Conservation (phyloP, 2,329 filamentous ascomycete genomes). For the Rosellinia necatrix region DNA sequence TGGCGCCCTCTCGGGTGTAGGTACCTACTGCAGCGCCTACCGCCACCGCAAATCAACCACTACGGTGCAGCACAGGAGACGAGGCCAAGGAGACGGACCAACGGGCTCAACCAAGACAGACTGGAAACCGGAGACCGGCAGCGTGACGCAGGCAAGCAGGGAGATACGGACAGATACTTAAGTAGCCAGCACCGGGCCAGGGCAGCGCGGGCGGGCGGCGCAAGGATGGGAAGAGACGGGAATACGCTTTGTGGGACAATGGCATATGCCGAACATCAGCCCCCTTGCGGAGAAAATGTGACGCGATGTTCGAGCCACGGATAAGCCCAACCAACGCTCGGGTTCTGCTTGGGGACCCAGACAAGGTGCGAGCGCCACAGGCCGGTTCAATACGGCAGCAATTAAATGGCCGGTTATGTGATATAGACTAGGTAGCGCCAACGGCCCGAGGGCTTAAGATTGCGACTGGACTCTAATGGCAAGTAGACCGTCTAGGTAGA, state of each 20-base stretch:
- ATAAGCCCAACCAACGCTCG: too few species aligned
- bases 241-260: constrained; percentile 26
- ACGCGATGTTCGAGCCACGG: constrained; percentile 20
- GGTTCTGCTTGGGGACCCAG: too few species aligned
- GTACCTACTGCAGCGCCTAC: background rate
- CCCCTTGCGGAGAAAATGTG: constrained; percentile 24
- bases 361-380: too few species aligned
- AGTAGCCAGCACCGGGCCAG: constrained; percentile 17
- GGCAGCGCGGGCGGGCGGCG: constrained; percentile 8
- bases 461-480: background rate
- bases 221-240: constrained; percentile 20
- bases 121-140: constrained; percentile 29
- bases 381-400: constrained; percentile 9
- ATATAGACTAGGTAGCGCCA: background rate
- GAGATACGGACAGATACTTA: too few species aligned
- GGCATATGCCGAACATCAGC: constrained; percentile 18
- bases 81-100: background rate
- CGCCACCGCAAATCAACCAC: background rate
- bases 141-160: constrained; percentile 33
- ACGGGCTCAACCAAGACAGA: too few species aligned
- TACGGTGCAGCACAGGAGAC: background rate
- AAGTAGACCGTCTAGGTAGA: too few species aligned
- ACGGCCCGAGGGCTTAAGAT: background rate
- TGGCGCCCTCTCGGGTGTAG: background rate
- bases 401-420: constrained; percentile 8